Evolutionary conservation across 306 rosid species (phyloP).

Genomic region (Rubus idaeus): DNA sequence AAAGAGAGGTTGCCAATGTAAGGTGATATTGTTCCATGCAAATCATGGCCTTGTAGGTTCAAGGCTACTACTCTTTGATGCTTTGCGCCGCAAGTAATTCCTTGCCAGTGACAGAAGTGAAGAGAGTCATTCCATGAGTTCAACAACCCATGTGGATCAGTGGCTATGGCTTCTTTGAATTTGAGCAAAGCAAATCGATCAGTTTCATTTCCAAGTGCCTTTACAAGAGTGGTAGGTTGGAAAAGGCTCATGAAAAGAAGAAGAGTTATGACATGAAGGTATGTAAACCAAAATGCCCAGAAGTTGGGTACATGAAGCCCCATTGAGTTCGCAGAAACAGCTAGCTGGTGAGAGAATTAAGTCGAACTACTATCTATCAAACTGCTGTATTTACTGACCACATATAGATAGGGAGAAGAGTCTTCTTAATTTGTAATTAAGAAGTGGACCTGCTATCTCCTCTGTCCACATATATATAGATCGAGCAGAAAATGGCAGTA

Average conservation of each 20-base stretch:
- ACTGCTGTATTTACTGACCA: too few species aligned
- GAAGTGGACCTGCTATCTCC: not conserved
- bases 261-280: not conserved
- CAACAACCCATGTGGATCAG: constrained; percentile 21
- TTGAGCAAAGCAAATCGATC: constrained; percentile 30
- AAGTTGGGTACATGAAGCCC: not conserved
- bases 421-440: too few species aligned
- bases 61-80: constrained; percentile 33
- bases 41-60: not conserved
- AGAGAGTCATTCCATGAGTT: constrained; percentile 42
- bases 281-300: not conserved
- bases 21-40: constrained; percentile 45
- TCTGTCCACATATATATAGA: not conserved
- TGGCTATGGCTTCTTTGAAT: constrained; percentile 32
- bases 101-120: constrained; percentile 43
- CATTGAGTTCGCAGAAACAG: not conserved
- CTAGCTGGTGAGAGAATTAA: too few species aligned
- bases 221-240: not conserved
- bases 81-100: constrained; percentile 37
- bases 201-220: not conserved
- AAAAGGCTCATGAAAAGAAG: not conserved
- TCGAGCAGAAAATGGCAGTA: too few species aligned
- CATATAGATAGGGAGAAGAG: too few species aligned
- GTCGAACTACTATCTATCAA: too few species aligned
- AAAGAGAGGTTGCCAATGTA: constrained; percentile 38